A percentile compares a stretch with the other conserved stretches of the same genome.
phyloP scores from a whole-genome alignment of 2,329 filamentous ascomycete genomes.

The Pleoardoris graminearum region DNA sequence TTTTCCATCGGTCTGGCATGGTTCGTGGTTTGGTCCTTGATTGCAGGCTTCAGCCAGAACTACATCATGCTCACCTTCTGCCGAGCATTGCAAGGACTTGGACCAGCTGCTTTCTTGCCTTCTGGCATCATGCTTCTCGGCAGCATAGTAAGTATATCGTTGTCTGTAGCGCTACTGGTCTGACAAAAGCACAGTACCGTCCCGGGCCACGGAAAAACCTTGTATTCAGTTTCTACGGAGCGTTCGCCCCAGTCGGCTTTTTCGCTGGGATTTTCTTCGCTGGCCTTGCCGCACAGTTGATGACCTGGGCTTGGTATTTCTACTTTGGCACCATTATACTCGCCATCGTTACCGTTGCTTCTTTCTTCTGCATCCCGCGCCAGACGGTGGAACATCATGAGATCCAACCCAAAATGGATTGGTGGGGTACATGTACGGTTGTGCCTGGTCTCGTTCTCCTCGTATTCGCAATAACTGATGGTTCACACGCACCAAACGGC shows the following conservation, averaged over 20 bases:
- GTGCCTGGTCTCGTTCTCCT: conserved; percentile 65
- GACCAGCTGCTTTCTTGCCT: conserved; percentile 71
- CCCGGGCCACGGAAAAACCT: conserved; percentile 71
- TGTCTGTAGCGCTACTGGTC: not conserved
- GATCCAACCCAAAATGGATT: conserved; percentile 41
- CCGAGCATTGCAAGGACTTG: conserved; percentile 74
- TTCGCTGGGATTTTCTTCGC: conserved; percentile 45
- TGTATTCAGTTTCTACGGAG: conserved; percentile 63
- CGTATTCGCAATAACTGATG: conserved; percentile 75
- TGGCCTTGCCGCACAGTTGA: conserved; percentile 35
- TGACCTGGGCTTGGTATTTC: conserved; percentile 42
- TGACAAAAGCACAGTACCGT: conserved; percentile 54
- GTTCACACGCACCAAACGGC: conserved; percentile 66
- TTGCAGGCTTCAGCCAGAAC: conserved; percentile 70
- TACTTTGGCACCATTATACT: conserved; percentile 40
- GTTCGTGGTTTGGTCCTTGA: conserved; percentile 69
- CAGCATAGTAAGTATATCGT: conserved; percentile 44
- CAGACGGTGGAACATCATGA: conserved; percentile 14
- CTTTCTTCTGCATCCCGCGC: conserved; percentile 38
- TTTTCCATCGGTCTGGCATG: conserved; percentile 65
- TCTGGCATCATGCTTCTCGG: conserved; percentile 69
- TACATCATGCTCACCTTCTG: conserved; percentile 73
- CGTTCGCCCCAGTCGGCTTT: conserved; percentile 55
- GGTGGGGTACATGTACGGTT: conserved; percentile 41
- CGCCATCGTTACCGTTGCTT: conserved; percentile 31